Conservation (phyloP, 169 alveolate genomes). For the Plasmodium berghei region DNA sequence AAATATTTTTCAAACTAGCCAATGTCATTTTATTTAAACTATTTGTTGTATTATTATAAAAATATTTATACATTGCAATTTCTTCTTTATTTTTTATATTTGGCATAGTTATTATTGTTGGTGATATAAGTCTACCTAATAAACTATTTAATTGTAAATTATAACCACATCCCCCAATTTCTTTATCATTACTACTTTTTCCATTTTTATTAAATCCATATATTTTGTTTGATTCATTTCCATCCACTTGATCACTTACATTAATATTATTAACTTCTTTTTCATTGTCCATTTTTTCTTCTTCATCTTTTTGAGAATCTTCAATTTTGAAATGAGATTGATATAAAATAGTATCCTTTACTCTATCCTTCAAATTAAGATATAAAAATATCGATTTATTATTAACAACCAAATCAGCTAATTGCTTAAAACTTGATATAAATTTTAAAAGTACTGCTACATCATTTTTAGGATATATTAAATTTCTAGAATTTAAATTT, state of each 20-base stretch:
- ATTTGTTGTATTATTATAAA: slow-evolving; percentile 43
- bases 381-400: slow-evolving; percentile 47
- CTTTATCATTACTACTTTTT: slow-evolving; percentile 45
- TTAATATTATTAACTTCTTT: background rate
- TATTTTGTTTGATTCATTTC: background rate
- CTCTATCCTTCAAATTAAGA: slow-evolving; percentile 34
- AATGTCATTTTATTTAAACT: slow-evolving; percentile 65
- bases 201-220: background rate
- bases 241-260: background rate
- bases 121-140: slow-evolving; percentile 79
- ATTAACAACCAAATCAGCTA: slow-evolving; percentile 39
- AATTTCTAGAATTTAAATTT: slow-evolving; percentile 33
- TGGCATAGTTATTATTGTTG: slow-evolving; percentile 78
- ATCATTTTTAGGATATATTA: slow-evolving; percentile 69
- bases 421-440: slow-evolving; percentile 45
- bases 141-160: slow-evolving; percentile 73
- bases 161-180: slow-evolving; percentile 68
- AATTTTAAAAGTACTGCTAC: slow-evolving; percentile 57
- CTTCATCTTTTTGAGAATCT: background rate
- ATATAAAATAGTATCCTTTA: background rate
- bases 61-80: slow-evolving; percentile 76
- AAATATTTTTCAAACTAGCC: slow-evolving; percentile 48
- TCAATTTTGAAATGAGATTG: no score
- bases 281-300: background rate
- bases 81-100: slow-evolving; percentile 78